These are phyloP conservation scores for Lagenidium giganteum DNA, from an alignment of 352 stramenopile species.

Conservation along the genomic window DNA sequence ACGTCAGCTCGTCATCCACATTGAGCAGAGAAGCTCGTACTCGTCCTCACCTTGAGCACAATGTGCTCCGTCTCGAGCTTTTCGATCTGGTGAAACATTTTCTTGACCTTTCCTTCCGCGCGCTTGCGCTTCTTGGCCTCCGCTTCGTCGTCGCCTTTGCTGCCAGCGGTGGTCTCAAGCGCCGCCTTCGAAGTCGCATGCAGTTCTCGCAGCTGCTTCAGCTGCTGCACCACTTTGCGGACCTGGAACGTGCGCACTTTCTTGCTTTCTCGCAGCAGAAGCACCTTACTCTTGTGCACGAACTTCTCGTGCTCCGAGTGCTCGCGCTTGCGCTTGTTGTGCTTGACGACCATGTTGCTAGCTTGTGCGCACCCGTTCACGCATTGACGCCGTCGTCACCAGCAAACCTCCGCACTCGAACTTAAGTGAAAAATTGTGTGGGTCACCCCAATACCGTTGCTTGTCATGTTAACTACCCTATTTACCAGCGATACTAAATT, in stretches of 20 bases:
- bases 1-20: conserved; percentile 15
- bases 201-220: conserved; percentile 58
- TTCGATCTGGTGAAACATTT: conserved; percentile 30
- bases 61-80: conserved; percentile 51
- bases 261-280: conserved; percentile 74
- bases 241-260: conserved; percentile 63
- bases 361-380: no score
- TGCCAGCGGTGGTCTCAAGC: background rate
- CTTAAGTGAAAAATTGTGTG: no score
- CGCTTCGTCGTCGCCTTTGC: background rate
- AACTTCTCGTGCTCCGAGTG: conserved; percentile 58
- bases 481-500: no score
- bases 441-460: no score
- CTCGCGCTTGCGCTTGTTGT: conserved; percentile 55
- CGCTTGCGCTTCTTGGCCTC: conserved; percentile 25
- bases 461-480: no score
- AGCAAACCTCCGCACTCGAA: no score
- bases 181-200: conserved; percentile 8
- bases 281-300: conserved; percentile 59
- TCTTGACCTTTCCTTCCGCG: conserved; percentile 25
- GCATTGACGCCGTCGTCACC: no score
- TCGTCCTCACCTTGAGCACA: conserved; percentile 36
- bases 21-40: no score
- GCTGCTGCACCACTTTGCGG: conserved; percentile 62
- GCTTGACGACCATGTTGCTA: no score